These are phyloP conservation scores for Nigrospora osmanthi DNA, from an alignment of 2,329 filamentous ascomycete genomes.

Conservation along the genomic window DNA sequence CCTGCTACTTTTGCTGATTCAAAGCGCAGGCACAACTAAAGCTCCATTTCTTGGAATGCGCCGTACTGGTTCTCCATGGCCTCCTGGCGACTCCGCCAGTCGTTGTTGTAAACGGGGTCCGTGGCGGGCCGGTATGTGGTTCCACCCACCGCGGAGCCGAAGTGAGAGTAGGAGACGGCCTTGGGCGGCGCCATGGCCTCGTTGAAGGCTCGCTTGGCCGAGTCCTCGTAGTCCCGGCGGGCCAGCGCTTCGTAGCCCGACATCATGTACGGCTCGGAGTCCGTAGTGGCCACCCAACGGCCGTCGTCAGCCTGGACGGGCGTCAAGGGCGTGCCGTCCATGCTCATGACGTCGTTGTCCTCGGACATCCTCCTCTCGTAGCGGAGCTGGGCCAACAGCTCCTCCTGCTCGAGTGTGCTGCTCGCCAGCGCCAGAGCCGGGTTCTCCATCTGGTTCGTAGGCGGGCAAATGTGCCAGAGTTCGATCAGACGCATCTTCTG, in stretches of 20 bases:
- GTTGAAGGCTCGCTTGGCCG: slow-evolving; percentile 25
- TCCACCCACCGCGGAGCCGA: slow-evolving; percentile 29
- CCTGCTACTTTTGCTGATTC: no score
- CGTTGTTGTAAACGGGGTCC: slow-evolving; percentile 59
- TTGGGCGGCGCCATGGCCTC: slow-evolving; percentile 23
- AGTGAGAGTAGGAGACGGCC: slow-evolving; percentile 36
- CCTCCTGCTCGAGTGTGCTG: slow-evolving; percentile 49
- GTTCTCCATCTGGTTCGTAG: slow-evolving; percentile 47
- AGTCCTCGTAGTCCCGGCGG: slow-evolving; percentile 53
- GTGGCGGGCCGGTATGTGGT: slow-evolving; percentile 45
- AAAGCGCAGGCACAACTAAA: slow-evolving; percentile 3
- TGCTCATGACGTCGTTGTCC: slow-evolving; percentile 34
- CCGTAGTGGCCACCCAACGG: slow-evolving; percentile 38
- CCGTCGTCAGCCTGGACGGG: slow-evolving; percentile 44
- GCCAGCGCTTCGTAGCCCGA: slow-evolving; percentile 71
- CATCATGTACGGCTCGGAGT: slow-evolving; percentile 76
- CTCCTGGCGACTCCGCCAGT: slow-evolving; percentile 38
- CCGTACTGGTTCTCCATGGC: slow-evolving; percentile 65
- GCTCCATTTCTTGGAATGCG: slow-evolving; percentile 37
- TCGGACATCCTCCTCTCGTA: slow-evolving; percentile 44
- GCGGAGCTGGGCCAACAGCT: slow-evolving; percentile 51
- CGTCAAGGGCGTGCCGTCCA: slow-evolving; percentile 44
- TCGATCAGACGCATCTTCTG: slow-evolving; percentile 72
- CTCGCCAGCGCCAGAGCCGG: slow-evolving; percentile 43
- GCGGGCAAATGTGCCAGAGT: slow-evolving; percentile 77